These are phyloP conservation scores for Trichoderma erinaceum DNA, from an alignment of 495 filamentous ascomycete species.

Conservation along the genomic window DNA sequence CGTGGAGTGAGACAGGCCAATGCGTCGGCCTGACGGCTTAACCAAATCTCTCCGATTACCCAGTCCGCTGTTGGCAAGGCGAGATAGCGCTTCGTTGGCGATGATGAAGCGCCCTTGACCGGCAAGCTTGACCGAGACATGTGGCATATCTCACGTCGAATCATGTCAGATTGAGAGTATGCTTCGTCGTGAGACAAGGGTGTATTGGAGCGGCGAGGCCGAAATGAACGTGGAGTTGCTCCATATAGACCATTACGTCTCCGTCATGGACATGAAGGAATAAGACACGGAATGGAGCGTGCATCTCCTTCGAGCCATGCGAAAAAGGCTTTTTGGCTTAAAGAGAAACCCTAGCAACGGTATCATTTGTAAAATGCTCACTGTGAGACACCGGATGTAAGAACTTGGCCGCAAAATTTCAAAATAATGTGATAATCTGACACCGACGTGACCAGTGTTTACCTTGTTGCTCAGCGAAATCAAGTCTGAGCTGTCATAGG, in stretches of 20 bases:
- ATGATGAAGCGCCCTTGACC: background rate
- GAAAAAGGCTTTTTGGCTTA: background rate
- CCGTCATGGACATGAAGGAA: background rate
- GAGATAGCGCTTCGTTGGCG: background rate
- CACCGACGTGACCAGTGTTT: background rate
- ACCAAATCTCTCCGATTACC: background rate
- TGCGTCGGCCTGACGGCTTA: background rate
- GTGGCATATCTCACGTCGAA: background rate
- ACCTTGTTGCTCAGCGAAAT: background rate
- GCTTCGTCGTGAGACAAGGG: slow-evolving; percentile 2
- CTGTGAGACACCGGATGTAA: slow-evolving; percentile 7
- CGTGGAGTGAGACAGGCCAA: slow-evolving; percentile 2
- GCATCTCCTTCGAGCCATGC: background rate
- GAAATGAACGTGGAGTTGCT: slow-evolving; percentile 11
- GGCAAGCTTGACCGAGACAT: background rate
- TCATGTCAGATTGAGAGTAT: background rate
- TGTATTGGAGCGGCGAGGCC: background rate
- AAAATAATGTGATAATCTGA: background rate
- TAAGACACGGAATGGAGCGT: background rate
- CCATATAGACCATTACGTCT: background rate
- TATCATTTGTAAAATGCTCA: background rate
- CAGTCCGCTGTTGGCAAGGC: background rate
- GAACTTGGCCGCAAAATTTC: background rate
- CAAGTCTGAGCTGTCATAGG: background rate
- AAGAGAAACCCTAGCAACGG: background rate